phyloP scores from a whole-genome alignment of 2,329 filamentous ascomycete genomes.

The Coniella lustricola region DNA sequence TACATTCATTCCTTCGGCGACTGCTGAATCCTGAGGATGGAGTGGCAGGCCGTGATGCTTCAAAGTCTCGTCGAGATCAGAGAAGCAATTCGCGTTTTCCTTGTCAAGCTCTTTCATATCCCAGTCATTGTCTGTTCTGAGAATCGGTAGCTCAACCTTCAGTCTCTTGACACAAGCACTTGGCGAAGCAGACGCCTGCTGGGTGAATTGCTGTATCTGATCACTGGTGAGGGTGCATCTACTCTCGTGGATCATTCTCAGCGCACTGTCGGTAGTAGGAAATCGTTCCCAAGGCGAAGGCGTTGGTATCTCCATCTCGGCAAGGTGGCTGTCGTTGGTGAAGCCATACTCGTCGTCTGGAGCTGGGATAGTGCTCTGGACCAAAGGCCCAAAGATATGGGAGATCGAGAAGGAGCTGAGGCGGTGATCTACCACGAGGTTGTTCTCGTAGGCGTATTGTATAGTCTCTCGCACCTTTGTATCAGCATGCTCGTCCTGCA shows the following conservation, averaged over 20 bases:
- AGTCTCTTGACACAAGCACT: neutral
- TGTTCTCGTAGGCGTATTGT: slow-evolving; percentile 12
- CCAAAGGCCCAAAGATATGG: slow-evolving; percentile 4
- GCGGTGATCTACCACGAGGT: slow-evolving; percentile 7
- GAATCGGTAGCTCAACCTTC: slow-evolving; percentile 21
- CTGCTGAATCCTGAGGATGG: slow-evolving; percentile 18
- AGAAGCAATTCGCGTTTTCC: slow-evolving; percentile 11
- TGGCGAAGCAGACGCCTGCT: neutral
- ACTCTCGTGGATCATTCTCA: slow-evolving; percentile 3
- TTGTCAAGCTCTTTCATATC: slow-evolving; percentile 18
- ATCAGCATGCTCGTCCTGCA: neutral
- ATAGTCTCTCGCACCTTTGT: neutral
- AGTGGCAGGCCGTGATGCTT: slow-evolving; percentile 20
- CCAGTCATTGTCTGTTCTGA: slow-evolving; percentile 21
- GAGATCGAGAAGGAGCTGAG: slow-evolving; percentile 11
- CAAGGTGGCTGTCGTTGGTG: slow-evolving; percentile 7
- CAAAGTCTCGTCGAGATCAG: slow-evolving; percentile 8
- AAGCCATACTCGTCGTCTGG: slow-evolving; percentile 4
- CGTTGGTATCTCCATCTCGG: neutral
- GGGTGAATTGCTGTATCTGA: slow-evolving; percentile 2
- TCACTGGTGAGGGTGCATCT: slow-evolving; percentile 4
- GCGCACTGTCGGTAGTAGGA: neutral
- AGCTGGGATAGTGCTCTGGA: slow-evolving; percentile 4
- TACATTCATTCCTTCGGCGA: slow-evolving; percentile 23
- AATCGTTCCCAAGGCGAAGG: neutral